Percentiles rank a stretch among this genome's conserved stretches.
These are phyloP conservation scores for Chlamydomonas incerta DNA, from an alignment of 139 green algal species.

Conservation along the genomic window DNA sequence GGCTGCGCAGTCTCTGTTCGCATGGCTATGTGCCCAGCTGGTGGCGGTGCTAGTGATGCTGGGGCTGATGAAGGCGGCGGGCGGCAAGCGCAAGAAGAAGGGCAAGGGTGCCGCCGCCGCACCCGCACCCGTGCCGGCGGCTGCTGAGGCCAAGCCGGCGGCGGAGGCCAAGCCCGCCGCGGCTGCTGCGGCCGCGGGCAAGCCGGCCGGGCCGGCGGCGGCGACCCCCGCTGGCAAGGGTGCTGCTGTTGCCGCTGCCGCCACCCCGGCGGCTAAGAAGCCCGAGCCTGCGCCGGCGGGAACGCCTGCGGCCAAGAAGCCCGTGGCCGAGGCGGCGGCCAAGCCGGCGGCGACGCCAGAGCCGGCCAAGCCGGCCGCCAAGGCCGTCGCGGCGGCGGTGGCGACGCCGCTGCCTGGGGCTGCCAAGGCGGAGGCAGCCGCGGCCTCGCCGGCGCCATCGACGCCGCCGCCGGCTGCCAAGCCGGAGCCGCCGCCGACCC, in stretches of 20 bases:
- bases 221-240: not conserved
- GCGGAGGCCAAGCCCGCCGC: not conserved
- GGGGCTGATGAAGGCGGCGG: constrained; percentile 6
- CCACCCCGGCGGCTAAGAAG: not conserved
- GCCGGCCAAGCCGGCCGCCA: not conserved
- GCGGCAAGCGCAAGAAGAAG: not conserved
- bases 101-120: not conserved
- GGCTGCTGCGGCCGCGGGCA: not conserved
- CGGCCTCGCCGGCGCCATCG: no score
- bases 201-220: not conserved
- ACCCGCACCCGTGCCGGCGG: not conserved
- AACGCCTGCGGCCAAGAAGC: not conserved
- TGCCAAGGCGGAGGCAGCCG: not conserved
- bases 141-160: not conserved
- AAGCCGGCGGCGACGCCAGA: not conserved
- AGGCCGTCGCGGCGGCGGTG: not conserved
- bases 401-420: not conserved
- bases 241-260: no score
- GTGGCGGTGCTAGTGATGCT: constrained; percentile 11
- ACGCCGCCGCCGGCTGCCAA: not conserved
- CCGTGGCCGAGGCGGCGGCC: not conserved
- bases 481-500: not conserved
- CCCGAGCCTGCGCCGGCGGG: not conserved
- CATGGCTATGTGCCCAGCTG: constrained; percentile 3
- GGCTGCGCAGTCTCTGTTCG: constrained; percentile 12